Base-by-base conservation (phyloP, 202 grass and related monocot genomes). In the Panicum hallii region DNA sequence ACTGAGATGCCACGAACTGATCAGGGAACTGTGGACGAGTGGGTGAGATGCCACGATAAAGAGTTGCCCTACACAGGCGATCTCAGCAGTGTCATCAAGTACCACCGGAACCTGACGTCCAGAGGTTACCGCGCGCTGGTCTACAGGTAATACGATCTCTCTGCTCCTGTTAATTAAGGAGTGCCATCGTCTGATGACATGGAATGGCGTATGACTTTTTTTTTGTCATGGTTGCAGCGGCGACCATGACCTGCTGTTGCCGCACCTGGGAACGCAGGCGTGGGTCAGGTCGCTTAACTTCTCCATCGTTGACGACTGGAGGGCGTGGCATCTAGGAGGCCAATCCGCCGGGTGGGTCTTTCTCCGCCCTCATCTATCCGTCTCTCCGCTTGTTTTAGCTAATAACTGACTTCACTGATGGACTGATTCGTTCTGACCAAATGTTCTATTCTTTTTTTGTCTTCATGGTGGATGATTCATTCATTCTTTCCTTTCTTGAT, bases 231-330 rank as follows among this genome's bases (percentile, higher is more conserved):
- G n/a, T 41, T 68, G 48, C 78, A 91, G 92, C 7, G 92, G 92
- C 0, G 86, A 94, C 41, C 92, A 94, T 32, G 89, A 94, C 44
- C 1, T 83, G 5, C 0, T 79, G 10, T 56, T 87, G 22, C 92
- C 92, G 11, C 90, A 91, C 82, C 66, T 89, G 57, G 90, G 90
- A 34, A 92, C 90, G 32, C 84, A 92, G 78, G 87, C 87, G 1
- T 92, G 90, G 90, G 64, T 92, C 7, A 80, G 90, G 77, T 92
- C 80, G 9, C 90, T 92, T 7, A 70, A 80, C 66, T 92, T 87
- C 75, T 48, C 90, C 28, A 2, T 87, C 22, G 64, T 84, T 10
- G 70, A 85, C 10, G 76, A 86, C 0, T 92, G 90, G 87, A 84
- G 87, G 54, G 86, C 90, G 0, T 92, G 87, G 87, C 80, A 90